Percentiles rank a stretch among this genome's conserved stretches.
Conservation (phyloP, 495 filamentous ascomycete species). For the Penicillium crystallinum region DNA sequence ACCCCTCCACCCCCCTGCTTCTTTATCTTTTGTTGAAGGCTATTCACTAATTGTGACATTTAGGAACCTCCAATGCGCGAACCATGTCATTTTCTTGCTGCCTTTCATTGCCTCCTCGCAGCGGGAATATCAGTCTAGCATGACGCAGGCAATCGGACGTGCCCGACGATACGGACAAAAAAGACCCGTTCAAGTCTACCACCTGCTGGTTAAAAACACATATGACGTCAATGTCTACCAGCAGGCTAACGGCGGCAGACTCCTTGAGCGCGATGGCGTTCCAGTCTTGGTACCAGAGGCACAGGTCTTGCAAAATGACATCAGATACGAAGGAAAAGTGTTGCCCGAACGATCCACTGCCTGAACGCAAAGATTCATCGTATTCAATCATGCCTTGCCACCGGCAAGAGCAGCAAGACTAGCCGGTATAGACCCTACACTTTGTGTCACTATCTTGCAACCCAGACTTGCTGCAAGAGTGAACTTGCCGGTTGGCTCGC, state of each 20-base stretch:
- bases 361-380: no score
- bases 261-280: conserved; percentile 17
- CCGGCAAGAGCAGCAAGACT: no score
- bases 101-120: conserved; percentile 53
- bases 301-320: not conserved
- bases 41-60: not conserved
- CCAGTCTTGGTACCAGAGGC: not conserved
- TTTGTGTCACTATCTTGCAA: no score
- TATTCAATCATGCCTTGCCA: no score
- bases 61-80: conserved; percentile 69
- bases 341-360: not conserved
- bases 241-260: conserved; percentile 31
- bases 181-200: conserved; percentile 64
- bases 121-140: conserved; percentile 52
- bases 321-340: not conserved
- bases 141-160: conserved; percentile 70
- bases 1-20: not conserved
- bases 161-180: conserved; percentile 61
- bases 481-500: not conserved
- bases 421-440: no score
- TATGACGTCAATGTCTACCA: conserved; percentile 65
- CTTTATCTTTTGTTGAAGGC: not conserved
- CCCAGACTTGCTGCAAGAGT: not conserved
- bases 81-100: conserved; percentile 70
- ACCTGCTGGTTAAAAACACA: conserved; percentile 57